Percentiles rank a stretch among this genome's conserved stretches.
phyloP scores from a whole-genome alignment of 306 rosid species.

The Cicer arietinum region DNA sequence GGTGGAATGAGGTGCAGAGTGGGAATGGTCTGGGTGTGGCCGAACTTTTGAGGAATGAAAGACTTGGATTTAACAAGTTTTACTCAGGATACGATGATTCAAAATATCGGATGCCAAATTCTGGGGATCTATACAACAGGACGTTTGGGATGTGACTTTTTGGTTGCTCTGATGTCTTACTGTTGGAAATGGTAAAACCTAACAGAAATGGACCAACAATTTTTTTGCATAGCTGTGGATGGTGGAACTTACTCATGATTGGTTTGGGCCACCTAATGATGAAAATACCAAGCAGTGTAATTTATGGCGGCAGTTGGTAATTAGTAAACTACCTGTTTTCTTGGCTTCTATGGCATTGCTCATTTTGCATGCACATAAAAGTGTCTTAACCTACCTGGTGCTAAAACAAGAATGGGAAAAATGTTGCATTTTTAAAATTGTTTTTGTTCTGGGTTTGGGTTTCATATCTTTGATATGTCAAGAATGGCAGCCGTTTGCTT shows the following conservation, averaged over 20 bases:
- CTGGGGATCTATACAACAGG: conserved; percentile 85
- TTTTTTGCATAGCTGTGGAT: conserved; percentile 48
- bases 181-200: conserved; percentile 47
- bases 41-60: conserved; percentile 86
- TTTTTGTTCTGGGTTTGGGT: background rate
- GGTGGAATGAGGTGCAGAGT: conserved; percentile 88
- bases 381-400: background rate
- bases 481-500: conserved; percentile 18
- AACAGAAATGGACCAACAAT: conserved; percentile 48
- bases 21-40: conserved; percentile 74
- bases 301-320: conserved; percentile 65
- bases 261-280: conserved; percentile 61
- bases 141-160: conserved; percentile 82
- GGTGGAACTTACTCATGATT: conserved; percentile 61
- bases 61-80: conserved; percentile 81
- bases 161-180: conserved; percentile 34
- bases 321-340: conserved; percentile 18
- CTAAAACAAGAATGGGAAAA: conserved; percentile 30
- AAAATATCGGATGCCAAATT: conserved; percentile 85
- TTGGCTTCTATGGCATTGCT: conserved; percentile 36
- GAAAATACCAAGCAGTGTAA: conserved; percentile 51
- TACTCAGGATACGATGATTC: conserved; percentile 88
- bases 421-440: background rate
- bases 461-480: background rate
- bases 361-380: conserved; percentile 12